Evolutionary conservation across 2,329 filamentous ascomycete genomes (phyloP).

Genomic region (Exophiala dermatitidis): DNA sequence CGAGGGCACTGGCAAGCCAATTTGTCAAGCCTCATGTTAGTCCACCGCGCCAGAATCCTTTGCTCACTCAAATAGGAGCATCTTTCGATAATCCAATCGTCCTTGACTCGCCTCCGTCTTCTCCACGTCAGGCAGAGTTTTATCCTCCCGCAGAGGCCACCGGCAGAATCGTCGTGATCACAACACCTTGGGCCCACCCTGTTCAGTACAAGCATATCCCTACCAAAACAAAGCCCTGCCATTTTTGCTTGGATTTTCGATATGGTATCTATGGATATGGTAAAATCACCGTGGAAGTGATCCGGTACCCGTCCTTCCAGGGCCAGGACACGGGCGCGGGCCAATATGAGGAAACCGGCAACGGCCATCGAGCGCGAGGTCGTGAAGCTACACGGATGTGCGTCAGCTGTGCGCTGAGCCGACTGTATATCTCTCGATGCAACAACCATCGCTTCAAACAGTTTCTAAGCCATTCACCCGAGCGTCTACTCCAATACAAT

Average conservation of each 20-base stretch:
- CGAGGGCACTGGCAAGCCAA: not conserved
- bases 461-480: not conserved
- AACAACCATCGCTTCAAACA: conserved; percentile 5
- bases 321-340: not conserved
- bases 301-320: not conserved
- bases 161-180: conserved; percentile 8
- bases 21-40: not conserved
- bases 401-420: conserved; percentile 19
- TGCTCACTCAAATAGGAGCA: not conserved
- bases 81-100: conserved; percentile 8
- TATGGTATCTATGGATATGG: conserved; percentile 25
- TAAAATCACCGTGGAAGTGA: conserved; percentile 12
- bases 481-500: conserved; percentile 6
- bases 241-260: conserved; percentile 25
- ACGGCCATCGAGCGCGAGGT: conserved; percentile 16
- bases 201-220: conserved; percentile 23
- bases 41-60: not conserved
- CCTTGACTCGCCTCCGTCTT: conserved; percentile 7
- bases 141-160: not conserved
- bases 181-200: conserved; percentile 25
- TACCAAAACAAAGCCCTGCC: conserved; percentile 9
- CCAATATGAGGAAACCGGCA: conserved; percentile 16
- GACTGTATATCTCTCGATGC: conserved; percentile 24
- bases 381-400: conserved; percentile 25
- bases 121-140: not conserved